phyloP scores from a whole-genome alignment of 139 green algal genomes.

The Limnomonas spitsbergensis region DNA sequence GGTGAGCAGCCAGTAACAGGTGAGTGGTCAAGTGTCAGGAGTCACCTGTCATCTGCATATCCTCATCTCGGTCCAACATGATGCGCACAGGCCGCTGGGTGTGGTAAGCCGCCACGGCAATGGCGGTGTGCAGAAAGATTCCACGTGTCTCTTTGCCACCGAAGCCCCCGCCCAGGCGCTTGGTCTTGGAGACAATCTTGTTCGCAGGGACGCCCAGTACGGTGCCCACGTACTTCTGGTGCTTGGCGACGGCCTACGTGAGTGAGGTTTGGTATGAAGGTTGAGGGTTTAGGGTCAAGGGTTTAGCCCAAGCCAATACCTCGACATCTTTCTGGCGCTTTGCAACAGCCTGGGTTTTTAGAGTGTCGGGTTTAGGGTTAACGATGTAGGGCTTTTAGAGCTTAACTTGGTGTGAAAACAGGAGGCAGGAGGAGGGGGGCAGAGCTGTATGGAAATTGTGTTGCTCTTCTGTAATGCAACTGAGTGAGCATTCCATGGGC shows the following conservation, averaged over 20 bases:
- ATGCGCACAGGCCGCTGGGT: conserved; percentile 70
- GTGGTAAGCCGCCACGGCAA: conserved; percentile 76
- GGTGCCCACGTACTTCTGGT: conserved; percentile 74
- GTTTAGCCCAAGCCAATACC: not conserved
- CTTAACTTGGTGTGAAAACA: no score
- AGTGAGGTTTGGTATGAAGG: not conserved
- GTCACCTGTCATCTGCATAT: conserved; percentile 83
- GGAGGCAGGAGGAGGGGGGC: no score
- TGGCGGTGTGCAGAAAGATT: conserved; percentile 70
- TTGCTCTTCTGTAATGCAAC: no score
- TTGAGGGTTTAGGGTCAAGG: no score
- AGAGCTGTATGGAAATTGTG: no score
- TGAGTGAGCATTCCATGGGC: no score
- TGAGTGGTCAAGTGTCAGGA: no score
- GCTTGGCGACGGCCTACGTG: conserved; percentile 48
- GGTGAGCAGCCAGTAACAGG: no score
- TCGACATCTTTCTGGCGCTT: not conserved
- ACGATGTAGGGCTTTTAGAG: no score
- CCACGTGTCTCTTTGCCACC: conserved; percentile 94
- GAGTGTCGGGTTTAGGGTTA: no score
- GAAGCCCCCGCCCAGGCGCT: conserved; percentile 93
- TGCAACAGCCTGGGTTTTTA: not conserved
- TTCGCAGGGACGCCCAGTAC: conserved; percentile 80
- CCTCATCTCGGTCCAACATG: conserved; percentile 85
- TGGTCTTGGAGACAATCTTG: conserved; percentile 84